Conservation (phyloP, 2,329 filamentous ascomycete species). For the Xylaria sp. region DNA sequence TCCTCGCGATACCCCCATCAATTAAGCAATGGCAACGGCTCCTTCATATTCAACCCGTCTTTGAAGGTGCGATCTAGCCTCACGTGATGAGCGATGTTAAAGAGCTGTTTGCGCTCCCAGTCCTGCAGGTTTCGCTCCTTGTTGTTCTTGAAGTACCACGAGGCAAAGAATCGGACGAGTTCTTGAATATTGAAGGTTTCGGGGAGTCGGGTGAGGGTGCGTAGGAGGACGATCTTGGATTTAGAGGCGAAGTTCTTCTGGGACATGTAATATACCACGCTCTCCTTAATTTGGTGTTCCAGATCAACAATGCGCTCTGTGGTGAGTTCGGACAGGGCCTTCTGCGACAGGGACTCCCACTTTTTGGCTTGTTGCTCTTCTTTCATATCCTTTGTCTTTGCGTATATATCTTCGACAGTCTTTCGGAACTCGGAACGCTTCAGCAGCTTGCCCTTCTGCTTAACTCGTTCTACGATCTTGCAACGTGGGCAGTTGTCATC, state of each 20-base stretch:
- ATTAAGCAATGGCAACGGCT: neutral
- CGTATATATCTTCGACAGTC: neutral
- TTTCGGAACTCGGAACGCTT: neutral
- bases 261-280: neutral
- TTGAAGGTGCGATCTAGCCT: slow-evolving; percentile 16
- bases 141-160: neutral
- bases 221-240: slow-evolving; percentile 1
- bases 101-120: slow-evolving; percentile 2
- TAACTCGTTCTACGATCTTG: neutral
- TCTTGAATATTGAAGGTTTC: neutral
- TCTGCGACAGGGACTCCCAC: neutral
- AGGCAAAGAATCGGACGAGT: slow-evolving; percentile 19
- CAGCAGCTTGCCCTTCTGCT: neutral
- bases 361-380: neutral
- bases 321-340: neutral
- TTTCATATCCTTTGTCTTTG: neutral
- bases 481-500: slow-evolving; percentile 8
- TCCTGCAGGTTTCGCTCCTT: neutral
- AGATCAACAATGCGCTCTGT: neutral
- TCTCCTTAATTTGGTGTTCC: slow-evolving; percentile 13
- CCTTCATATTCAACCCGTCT: neutral
- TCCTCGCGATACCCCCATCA: neutral
- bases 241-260: neutral
- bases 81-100: neutral
- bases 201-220: neutral